Conservation (phyloP, 2,329 filamentous ascomycete species). For the Ciborinia camelliae region DNA sequence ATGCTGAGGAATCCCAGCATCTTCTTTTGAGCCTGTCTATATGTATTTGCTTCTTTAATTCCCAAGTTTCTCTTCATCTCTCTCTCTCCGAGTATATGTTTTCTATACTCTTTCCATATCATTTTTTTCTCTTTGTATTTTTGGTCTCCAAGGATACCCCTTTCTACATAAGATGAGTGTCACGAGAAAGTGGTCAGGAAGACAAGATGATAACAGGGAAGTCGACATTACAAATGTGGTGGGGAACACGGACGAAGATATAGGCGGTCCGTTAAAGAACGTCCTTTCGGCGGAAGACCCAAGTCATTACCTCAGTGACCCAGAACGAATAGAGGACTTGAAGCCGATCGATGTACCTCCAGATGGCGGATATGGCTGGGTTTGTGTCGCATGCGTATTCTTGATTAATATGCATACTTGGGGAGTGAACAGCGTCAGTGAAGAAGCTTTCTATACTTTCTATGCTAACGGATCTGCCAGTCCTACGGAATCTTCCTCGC, state of each 20-base stretch:
- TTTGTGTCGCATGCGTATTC: constrained; percentile 46
- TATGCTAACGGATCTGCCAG: constrained; percentile 33
- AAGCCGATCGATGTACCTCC: constrained; percentile 43
- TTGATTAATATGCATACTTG: constrained; percentile 48
- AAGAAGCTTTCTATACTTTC: constrained; percentile 16
- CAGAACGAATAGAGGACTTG: not conserved
- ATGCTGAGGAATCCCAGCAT: not conserved
- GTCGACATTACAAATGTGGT: not conserved
- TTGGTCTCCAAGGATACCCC: not conserved
- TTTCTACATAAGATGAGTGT: constrained; percentile 1
- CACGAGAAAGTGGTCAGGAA: not conserved
- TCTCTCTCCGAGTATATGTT: not conserved
- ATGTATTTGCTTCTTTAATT: not conserved
- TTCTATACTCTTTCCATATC: not conserved
- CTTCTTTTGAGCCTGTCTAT: not conserved
- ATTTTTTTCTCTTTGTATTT: not conserved
- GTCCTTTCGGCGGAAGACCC: not conserved
- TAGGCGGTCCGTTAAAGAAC: not conserved
- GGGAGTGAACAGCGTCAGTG: constrained; percentile 40
- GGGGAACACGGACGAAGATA: not conserved
- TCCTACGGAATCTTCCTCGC: constrained; percentile 74
- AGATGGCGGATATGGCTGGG: constrained; percentile 57
- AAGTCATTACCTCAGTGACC: not conserved
- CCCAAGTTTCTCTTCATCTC: not conserved
- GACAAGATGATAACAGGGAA: constrained; percentile 1